Evolutionary conservation across 805 yeast genomes (phyloP).

Genomic region (Candida silvicultrix): DNA sequence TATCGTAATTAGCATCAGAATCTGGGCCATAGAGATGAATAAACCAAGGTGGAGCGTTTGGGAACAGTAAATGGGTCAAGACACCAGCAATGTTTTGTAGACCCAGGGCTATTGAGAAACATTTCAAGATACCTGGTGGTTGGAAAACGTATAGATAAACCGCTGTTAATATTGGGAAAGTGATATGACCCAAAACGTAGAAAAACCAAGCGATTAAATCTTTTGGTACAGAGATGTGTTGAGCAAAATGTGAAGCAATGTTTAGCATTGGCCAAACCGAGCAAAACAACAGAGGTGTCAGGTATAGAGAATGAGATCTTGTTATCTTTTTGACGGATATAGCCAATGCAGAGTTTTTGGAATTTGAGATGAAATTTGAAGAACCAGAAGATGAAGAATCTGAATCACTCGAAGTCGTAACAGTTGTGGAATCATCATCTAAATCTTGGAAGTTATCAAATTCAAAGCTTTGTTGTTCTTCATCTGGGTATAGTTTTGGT

Average conservation of each 20-base stretch:
- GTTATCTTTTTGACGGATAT: slow-evolving; percentile 7
- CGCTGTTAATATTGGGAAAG: slow-evolving; percentile 55
- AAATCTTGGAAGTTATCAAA: neutral
- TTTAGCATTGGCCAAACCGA: slow-evolving; percentile 45
- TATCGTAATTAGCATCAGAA: slow-evolving; percentile 48
- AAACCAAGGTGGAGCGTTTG: slow-evolving; percentile 76
- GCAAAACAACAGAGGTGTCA: slow-evolving; percentile 31
- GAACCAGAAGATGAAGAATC: too few species aligned
- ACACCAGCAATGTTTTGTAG: slow-evolving; percentile 55
- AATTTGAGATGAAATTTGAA: neutral
- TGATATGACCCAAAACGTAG: slow-evolving; percentile 55
- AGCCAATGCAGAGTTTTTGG: slow-evolving; percentile 4
- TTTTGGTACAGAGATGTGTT: slow-evolving; percentile 35
- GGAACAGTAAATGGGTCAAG: slow-evolving; percentile 52
- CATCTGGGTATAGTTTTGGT: neutral
- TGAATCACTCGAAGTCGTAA: too few species aligned
- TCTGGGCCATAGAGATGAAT: slow-evolving; percentile 55
- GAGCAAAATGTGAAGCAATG: slow-evolving; percentile 33
- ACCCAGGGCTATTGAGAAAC: slow-evolving; percentile 51
- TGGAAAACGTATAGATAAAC: slow-evolving; percentile 62
- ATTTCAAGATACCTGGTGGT: slow-evolving; percentile 53
- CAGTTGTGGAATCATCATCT: too few species aligned
- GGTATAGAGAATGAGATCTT: slow-evolving; percentile 8
- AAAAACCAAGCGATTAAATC: slow-evolving; percentile 58
- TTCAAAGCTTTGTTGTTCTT: neutral